These are phyloP conservation scores for Cocos nucifera DNA, from an alignment of 176 grass and related monocot genomes.

Conservation along the genomic window DNA sequence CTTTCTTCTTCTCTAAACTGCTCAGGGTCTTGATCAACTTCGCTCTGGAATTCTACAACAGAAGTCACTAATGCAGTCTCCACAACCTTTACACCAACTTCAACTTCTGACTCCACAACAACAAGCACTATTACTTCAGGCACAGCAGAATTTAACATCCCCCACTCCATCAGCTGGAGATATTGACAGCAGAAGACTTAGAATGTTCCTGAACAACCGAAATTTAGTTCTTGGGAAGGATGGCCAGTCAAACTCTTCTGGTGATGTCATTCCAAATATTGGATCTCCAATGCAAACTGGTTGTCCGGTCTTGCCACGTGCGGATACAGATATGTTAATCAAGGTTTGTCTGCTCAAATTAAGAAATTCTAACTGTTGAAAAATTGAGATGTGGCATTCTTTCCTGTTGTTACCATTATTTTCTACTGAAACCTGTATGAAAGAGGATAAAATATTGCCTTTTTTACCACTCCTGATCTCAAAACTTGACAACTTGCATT, in stretches of 20 bases:
- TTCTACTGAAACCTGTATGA: neutral
- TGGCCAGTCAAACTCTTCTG: conserved; percentile 30
- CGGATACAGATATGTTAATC: conserved; percentile 59
- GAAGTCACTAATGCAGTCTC: conserved; percentile 60
- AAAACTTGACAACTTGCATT: no score
- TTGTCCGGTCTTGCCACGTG: conserved; percentile 23
- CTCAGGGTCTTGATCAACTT: conserved; percentile 75
- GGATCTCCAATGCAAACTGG: conserved; percentile 43
- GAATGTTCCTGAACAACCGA: conserved; percentile 51
- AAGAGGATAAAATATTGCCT: no score
- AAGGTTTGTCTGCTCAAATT: conserved; percentile 33
- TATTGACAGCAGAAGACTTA: conserved; percentile 65
- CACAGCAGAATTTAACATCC: conserved; percentile 52
- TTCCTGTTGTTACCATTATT: neutral
- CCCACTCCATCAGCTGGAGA: conserved; percentile 29
- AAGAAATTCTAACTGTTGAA: neutral
- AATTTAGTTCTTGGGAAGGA: conserved; percentile 51
- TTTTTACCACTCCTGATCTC: no score
- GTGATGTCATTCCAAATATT: conserved; percentile 45
- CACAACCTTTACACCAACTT: conserved; percentile 65
- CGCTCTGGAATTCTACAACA: conserved; percentile 66
- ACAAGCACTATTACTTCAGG: conserved; percentile 69
- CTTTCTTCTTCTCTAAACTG: neutral
- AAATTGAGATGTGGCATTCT: neutral
- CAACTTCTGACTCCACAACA: conserved; percentile 74